phyloP scores from a whole-genome alignment of 345 rosid species.

The Acer saccharum region DNA sequence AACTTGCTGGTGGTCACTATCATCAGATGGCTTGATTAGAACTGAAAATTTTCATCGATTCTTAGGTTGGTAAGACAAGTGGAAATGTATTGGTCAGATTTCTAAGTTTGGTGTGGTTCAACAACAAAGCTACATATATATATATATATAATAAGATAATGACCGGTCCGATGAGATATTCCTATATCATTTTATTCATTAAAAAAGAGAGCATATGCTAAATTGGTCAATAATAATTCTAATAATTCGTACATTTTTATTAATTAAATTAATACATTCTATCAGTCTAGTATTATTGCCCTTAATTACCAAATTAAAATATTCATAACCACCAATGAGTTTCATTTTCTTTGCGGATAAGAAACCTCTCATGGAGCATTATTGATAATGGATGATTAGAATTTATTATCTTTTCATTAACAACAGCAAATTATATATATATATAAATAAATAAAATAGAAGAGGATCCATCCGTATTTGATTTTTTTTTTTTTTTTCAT shows the following conservation, averaged over 20 bases:
- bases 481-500: not conserved
- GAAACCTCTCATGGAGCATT: not conserved
- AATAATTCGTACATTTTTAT: not conserved
- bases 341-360: not conserved
- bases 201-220: not conserved
- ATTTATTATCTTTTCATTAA: not conserved
- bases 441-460: too few relatives aligned
- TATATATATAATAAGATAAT: not conserved
- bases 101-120: slow-evolving; percentile 14
- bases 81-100: not conserved
- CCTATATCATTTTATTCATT: not conserved
- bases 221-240: not conserved
- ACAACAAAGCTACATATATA: not conserved
- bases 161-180: not conserved
- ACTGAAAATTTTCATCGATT: slow-evolving; percentile 1
- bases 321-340: not conserved
- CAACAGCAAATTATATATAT: not conserved
- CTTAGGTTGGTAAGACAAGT: not conserved
- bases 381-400: not conserved
- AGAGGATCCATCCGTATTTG: too few relatives aligned
- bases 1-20: not conserved
- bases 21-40: not conserved
- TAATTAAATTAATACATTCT: not conserved
- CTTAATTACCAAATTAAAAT: too few relatives aligned
- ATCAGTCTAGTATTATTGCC: too few relatives aligned